Percentiles rank a stretch among this genome's conserved stretches.
These are phyloP conservation scores for Schoenoplectus triqueter DNA, from an alignment of 202 grass and related monocot species.

Conservation along the genomic window DNA sequence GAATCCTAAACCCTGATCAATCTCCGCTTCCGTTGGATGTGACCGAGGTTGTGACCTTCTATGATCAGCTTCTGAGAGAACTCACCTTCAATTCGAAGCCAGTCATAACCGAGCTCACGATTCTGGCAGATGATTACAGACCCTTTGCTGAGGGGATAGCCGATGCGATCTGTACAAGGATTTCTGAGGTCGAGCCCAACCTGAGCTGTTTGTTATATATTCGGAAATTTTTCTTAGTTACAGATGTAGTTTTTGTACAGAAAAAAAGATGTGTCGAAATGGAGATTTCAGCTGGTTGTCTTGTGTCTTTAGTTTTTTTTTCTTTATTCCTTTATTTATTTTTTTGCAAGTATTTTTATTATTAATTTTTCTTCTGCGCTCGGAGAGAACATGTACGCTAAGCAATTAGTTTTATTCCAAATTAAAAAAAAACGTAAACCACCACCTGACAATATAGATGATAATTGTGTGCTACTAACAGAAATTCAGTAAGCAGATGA, in stretches of 20 bases:
- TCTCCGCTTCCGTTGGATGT: conserved; percentile 45
- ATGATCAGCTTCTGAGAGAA: conserved; percentile 67
- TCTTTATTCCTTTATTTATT: background rate
- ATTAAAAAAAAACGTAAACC: conserved; percentile 2
- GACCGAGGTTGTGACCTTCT: conserved; percentile 57
- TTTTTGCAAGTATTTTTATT: conserved; percentile 7
- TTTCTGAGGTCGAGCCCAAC: conserved; percentile 62
- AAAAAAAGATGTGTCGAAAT: conserved; percentile 25
- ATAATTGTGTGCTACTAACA: conserved; percentile 6
- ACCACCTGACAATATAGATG: conserved; percentile 2
- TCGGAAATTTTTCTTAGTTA: conserved; percentile 31
- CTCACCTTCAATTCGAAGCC: conserved; percentile 99
- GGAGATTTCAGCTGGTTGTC: conserved; percentile 36
- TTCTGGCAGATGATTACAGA: conserved; percentile 72
- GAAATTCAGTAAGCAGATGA: conserved; percentile 11
- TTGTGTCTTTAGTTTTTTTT: conserved; percentile 29
- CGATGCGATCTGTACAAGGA: conserved; percentile 71
- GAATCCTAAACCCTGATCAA: conserved; percentile 50
- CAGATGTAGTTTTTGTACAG: conserved; percentile 40
- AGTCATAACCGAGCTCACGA: conserved; percentile 91
- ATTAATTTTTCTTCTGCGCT: background rate
- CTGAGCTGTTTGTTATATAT: conserved; percentile 35
- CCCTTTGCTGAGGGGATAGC: conserved; percentile 68
- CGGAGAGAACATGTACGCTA: conserved; percentile 10
- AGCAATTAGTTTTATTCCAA: conserved; percentile 17